Evolutionary conservation across 1,139 yeast species (phyloP).

Genomic region (Yamadazyma epiphylla): DNA sequence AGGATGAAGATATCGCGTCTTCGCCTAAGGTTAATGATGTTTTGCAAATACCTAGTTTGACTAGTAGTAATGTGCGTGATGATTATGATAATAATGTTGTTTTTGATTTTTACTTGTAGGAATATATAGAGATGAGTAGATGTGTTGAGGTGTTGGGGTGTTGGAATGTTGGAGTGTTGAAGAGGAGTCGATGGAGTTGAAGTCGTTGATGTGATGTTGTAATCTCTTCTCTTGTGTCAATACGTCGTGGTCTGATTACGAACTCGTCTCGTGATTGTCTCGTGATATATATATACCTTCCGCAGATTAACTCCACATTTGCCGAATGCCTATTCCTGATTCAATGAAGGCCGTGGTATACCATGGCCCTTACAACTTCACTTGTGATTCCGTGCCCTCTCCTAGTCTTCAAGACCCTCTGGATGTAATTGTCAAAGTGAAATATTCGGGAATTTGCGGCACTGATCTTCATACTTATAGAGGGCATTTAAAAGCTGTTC

Average conservation of each 20-base stretch:
- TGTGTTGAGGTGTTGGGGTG: too few relatives aligned
- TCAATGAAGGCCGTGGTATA: slow-evolving; percentile 57
- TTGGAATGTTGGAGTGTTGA: too few relatives aligned
- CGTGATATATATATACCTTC: too few relatives aligned
- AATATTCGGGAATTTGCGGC: slow-evolving; percentile 57
- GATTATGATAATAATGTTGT: slow-evolving; percentile 15
- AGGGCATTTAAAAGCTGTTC: slow-evolving; percentile 46
- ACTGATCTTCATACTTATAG: slow-evolving; percentile 60
- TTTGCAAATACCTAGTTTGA: slow-evolving; percentile 6
- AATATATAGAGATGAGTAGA: too few relatives aligned
- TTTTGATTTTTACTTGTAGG: slow-evolving; percentile 13
- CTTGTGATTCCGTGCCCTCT: slow-evolving; percentile 37
- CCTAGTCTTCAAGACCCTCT: slow-evolving; percentile 38
- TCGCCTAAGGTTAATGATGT: slow-evolving; percentile 4
- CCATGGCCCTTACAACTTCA: slow-evolving; percentile 45
- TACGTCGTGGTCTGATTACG: too few relatives aligned
- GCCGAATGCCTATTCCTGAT: not conserved
- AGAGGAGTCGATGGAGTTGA: too few relatives aligned
- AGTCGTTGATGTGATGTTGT: too few relatives aligned
- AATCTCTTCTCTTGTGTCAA: too few relatives aligned
- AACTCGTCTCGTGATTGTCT: too few relatives aligned
- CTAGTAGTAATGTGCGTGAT: slow-evolving; percentile 12
- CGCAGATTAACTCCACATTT: too few relatives aligned
- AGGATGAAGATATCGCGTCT: slow-evolving; percentile 15
- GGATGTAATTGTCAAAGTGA: slow-evolving; percentile 52